These are phyloP conservation scores for Paraconiothyrium brasiliense DNA, from an alignment of 2,329 filamentous ascomycete genomes.

Conservation along the genomic window DNA sequence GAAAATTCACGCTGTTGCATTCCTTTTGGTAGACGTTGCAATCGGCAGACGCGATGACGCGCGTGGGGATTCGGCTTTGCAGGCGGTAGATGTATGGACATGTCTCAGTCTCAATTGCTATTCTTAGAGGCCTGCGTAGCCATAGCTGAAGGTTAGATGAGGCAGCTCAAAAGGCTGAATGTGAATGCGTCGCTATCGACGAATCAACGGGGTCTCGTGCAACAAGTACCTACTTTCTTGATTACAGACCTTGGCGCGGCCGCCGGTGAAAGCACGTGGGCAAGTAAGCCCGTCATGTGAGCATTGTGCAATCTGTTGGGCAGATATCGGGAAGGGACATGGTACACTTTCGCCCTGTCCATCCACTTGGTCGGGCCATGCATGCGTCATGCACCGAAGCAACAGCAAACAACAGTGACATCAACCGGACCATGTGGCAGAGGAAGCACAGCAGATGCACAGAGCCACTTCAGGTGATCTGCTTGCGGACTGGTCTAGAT, in stretches of 20 bases:
- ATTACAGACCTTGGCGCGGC: neutral
- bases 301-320: neutral
- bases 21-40: conserved; percentile 4
- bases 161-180: conserved; percentile 9
- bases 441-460: neutral
- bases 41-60: conserved; percentile 3
- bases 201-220: conserved; percentile 1
- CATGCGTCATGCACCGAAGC: neutral
- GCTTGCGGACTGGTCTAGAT: conserved; percentile 15
- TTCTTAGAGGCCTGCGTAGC: conserved; percentile 10
- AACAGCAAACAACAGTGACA: conserved; percentile 12
- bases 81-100: neutral
- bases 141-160: conserved; percentile 8
- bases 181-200: neutral
- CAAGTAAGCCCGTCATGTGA: conserved; percentile 1
- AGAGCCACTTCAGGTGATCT: conserved; percentile 20
- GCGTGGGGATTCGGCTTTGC: neutral
- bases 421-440: conserved; percentile 8
- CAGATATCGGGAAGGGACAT: neutral
- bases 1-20: conserved; percentile 8
- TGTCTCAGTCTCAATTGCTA: conserved; percentile 8
- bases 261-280: conserved; percentile 10
- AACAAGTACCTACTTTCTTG: neutral
- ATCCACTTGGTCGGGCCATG: neutral
- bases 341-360: neutral